phyloP scores from a whole-genome alignment of 257 asterid species.

The Scutellaria barbata region DNA sequence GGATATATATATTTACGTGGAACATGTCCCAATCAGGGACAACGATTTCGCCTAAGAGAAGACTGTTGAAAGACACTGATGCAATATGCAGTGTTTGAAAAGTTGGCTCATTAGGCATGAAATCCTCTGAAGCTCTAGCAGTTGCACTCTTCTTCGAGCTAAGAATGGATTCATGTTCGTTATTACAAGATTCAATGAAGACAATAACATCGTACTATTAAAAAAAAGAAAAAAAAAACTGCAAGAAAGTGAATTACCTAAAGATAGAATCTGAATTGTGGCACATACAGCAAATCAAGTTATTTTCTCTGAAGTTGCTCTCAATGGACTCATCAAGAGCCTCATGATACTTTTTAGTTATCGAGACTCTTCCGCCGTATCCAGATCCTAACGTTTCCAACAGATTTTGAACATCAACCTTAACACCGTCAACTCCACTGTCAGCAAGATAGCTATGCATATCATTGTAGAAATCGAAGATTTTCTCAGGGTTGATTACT shows the following conservation, averaged over 20 bases:
- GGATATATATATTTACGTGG: constrained; percentile 40
- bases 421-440: constrained; percentile 74
- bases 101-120: constrained; percentile 61
- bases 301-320: constrained; percentile 57
- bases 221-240: background rate
- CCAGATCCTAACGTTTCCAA: constrained; percentile 62
- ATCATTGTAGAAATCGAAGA: constrained; percentile 61
- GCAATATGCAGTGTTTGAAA: constrained; percentile 64
- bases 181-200: background rate
- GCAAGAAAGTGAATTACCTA: constrained; percentile 20
- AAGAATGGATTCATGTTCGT: background rate
- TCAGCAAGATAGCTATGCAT: constrained; percentile 67
- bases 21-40: constrained; percentile 81
- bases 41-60: constrained; percentile 56
- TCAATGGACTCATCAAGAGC: constrained; percentile 66
- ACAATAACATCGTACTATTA: background rate
- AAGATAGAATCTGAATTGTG: constrained; percentile 62
- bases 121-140: constrained; percentile 78
- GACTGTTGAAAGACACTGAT: constrained; percentile 61
- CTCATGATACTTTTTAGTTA: constrained; percentile 59
- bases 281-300: constrained; percentile 65
- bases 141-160: constrained; percentile 53
- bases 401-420: constrained; percentile 75
- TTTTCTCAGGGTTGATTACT: constrained; percentile 51
- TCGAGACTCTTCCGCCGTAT: constrained; percentile 68